Evolutionary conservation across 768 basidiomycete species (phyloP), one percentile per base, ranked within the genome.

Genomic region (Tricholoma flavovirens): DNA sequence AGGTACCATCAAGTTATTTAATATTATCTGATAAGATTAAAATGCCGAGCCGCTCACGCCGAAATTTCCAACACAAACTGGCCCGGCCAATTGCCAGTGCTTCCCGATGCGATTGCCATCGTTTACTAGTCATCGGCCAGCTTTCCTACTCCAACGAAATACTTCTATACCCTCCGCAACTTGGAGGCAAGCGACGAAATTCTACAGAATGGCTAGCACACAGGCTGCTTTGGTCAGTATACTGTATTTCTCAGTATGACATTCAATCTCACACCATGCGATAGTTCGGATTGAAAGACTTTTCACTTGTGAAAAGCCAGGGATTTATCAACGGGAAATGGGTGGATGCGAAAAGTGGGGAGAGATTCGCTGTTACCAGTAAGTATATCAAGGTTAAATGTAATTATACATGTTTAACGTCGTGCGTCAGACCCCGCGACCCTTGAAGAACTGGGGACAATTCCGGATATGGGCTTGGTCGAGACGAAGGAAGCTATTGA

Each of bases 401-500:
- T 12, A 17, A 8, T 29, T 19, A 42, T 21, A 54, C 40, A 26
- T 35, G 30, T 21, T 30, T 42, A 26, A 50, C 48, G 45, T 40
- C 50, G n/a, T 10, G 32, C 56, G 1, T 10, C 56, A 96, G 95
- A 98, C 75, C 96, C 96, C 29, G 91, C 93, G 5, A 96, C 87
- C 4, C 81, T 81, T 40, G 83, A 94, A 60, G 82, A 83, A 56
- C 81, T 98, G 45, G 96, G 94, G 12, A 85, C 82, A 0, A 78
- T 95, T 24, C 91, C 94, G 3, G 96, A 98, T 66, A 90, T 97
- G 87, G 89, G 87, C 9, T 66, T 90, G 43, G 77, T 78, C 24
- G 93, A 98, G 71, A 90, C 92, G 9, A 84, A 85, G 62, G 76
- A 83, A 60, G 97, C 95, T 24, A 93, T 98, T 58, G 75, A 83